Evolutionary conservation across 495 filamentous ascomycete genomes (phyloP).

Genomic region (Aspergillus olivimuriae): DNA sequence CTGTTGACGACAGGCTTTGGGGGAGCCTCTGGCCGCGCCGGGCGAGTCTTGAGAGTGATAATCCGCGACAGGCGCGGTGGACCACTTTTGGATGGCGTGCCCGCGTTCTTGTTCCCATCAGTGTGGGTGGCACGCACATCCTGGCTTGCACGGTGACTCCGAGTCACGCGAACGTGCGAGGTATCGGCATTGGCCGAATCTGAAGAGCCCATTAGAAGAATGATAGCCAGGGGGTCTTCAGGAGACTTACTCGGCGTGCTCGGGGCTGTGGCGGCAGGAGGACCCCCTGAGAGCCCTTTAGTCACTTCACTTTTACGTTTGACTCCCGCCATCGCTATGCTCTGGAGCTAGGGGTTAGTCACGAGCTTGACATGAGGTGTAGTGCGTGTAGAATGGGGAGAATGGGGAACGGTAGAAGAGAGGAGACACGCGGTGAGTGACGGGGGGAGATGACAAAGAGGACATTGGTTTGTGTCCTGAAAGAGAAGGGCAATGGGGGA

Average conservation of each 20-base stretch:
- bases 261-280: constrained; percentile 4
- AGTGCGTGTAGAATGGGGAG: not conserved
- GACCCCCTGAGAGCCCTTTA: constrained; percentile 9
- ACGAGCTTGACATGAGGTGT: not conserved
- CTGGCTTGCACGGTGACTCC: constrained; percentile 20
- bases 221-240: not conserved
- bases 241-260: constrained; percentile 13
- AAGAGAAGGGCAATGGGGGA: constrained; percentile 1
- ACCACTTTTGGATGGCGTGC: constrained; percentile 7
- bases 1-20: constrained; percentile 3
- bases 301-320: constrained; percentile 19
- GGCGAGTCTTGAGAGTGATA: constrained; percentile 18
- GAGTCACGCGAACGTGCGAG: constrained; percentile 18
- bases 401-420: not conserved
- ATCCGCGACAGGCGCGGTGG: constrained; percentile 16
- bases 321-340: constrained; percentile 30
- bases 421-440: not conserved
- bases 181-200: constrained; percentile 13
- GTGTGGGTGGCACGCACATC: constrained; percentile 19
- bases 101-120: constrained; percentile 8
- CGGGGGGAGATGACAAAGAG: not conserved
- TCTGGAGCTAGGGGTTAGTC: constrained; percentile 8
- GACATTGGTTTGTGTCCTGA: too few species aligned
- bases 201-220: constrained; percentile 4
- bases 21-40: constrained; percentile 7